These are phyloP conservation scores for Begonia loranthoides DNA, from an alignment of 306 rosid genomes.

Conservation along the genomic window DNA sequence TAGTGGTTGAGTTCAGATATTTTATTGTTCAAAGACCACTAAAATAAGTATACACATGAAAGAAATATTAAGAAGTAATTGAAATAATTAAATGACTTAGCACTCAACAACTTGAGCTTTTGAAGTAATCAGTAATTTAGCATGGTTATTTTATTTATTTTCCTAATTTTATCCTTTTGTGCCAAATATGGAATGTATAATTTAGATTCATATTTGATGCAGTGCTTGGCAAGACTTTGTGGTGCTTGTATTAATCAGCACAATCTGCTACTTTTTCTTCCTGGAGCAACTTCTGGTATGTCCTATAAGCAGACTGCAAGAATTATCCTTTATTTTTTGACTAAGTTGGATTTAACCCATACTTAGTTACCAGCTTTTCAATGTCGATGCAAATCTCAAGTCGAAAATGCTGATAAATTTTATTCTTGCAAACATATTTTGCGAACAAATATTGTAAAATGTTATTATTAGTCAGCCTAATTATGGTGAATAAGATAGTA, in stretches of 20 bases:
- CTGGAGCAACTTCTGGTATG: conserved; percentile 95
- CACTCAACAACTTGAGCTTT: too few relatives aligned
- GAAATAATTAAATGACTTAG: too few relatives aligned
- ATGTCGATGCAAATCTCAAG: background rate
- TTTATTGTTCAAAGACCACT: too few relatives aligned
- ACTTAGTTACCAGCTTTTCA: too few relatives aligned
- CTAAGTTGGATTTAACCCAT: too few relatives aligned
- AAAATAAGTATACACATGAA: too few relatives aligned
- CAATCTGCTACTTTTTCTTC: conserved; percentile 92
- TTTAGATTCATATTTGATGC: conserved; percentile 10
- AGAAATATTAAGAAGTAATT: too few relatives aligned
- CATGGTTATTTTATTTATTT: background rate
- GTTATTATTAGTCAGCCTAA: background rate
- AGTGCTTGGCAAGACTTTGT: conserved; percentile 99
- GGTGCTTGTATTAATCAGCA: conserved; percentile 84
- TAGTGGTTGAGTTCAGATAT: too few relatives aligned
- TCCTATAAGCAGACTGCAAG: too few relatives aligned
- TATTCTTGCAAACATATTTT: background rate
- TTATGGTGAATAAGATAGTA: background rate
- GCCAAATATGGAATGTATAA: background rate
- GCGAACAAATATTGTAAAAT: background rate
- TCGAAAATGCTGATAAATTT: background rate
- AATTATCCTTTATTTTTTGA: too few relatives aligned
- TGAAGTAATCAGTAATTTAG: too few relatives aligned
- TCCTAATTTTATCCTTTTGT: background rate